Conservation (phyloP, 2,329 filamentous ascomycete genomes). For the Ophiocordyceps camponoti-floridani region DNA sequence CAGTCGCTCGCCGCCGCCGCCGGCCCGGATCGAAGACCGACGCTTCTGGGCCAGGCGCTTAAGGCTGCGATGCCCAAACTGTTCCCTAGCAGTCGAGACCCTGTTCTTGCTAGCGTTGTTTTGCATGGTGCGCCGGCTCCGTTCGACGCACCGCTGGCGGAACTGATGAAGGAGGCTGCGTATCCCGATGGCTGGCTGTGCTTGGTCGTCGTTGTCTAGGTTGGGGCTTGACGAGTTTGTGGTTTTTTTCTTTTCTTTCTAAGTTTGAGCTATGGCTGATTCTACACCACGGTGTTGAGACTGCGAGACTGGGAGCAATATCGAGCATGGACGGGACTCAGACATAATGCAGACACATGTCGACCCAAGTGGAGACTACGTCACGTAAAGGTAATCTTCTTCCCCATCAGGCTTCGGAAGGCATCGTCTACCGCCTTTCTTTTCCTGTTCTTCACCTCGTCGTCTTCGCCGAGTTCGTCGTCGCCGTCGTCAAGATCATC, state of each 20-base stretch:
- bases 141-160: slow-evolving; percentile 61
- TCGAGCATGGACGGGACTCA: background rate
- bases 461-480: slow-evolving; percentile 21
- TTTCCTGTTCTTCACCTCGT: slow-evolving; percentile 40
- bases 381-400: slow-evolving; percentile 45
- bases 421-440: slow-evolving; percentile 64
- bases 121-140: slow-evolving; percentile 76
- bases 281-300: background rate
- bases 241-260: background rate
- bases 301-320: background rate
- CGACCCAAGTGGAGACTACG: background rate
- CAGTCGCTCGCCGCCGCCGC: slow-evolving; percentile 52
- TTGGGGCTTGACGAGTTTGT: background rate
- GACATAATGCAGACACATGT: background rate
- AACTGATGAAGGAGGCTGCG: slow-evolving; percentile 63
- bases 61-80: slow-evolving; percentile 58
- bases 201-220: slow-evolving; percentile 51
- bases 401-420: slow-evolving; percentile 57
- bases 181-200: slow-evolving; percentile 91
- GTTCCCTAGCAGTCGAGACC: slow-evolving; percentile 74
- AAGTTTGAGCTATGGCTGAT: too few relatives aligned
- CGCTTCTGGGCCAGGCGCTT: slow-evolving; percentile 55
- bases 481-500: slow-evolving; percentile 30
- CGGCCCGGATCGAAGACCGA: slow-evolving; percentile 18
- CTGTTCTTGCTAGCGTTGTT: slow-evolving; percentile 67